Evolutionary conservation across 305 asterid genomes (phyloP).

Genomic region (Fraxinus velutina): DNA sequence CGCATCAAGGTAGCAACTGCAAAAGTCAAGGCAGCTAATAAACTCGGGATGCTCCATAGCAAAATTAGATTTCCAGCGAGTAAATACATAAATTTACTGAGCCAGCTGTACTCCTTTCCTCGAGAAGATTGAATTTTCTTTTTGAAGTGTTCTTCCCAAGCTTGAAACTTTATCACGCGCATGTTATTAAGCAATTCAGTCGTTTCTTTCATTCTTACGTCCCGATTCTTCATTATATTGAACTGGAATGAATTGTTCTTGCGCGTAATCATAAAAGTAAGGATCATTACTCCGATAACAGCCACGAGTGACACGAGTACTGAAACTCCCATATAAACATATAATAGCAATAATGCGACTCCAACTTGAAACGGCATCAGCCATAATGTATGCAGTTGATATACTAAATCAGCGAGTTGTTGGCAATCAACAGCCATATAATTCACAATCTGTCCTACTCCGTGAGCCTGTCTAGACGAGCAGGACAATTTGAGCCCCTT

Average conservation of each 20-base stretch:
- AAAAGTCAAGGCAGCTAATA: constrained; percentile 48
- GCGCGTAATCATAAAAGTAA: constrained; percentile 26
- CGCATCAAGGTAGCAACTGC: constrained; percentile 32
- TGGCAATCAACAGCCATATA: constrained; percentile 74
- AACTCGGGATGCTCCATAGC: constrained; percentile 48
- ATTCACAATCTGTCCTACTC: constrained; percentile 70
- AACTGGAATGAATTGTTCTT: constrained; percentile 41
- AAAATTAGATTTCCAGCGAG: constrained; percentile 30
- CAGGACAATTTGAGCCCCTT: constrained; percentile 55
- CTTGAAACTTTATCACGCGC: constrained; percentile 69
- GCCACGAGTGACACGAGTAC: constrained; percentile 36
- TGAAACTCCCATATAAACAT: constrained; percentile 42
- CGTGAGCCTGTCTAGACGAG: constrained; percentile 63
- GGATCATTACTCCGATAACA: constrained; percentile 23
- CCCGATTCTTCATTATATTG: constrained; percentile 49
- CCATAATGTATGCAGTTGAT: constrained; percentile 57
- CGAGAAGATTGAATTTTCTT: constrained; percentile 42
- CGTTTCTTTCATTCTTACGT: constrained; percentile 53
- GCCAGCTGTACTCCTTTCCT: constrained; percentile 46
- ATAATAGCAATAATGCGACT: constrained; percentile 44
- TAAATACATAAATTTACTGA: constrained; percentile 42
- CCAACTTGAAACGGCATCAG: constrained; percentile 58
- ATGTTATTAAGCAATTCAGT: constrained; percentile 52
- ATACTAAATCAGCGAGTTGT: constrained; percentile 52
- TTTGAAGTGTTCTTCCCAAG: constrained; percentile 69